Conservation (phyloP, 179 eudicot species). For the Sideroxylon spinosum region DNA sequence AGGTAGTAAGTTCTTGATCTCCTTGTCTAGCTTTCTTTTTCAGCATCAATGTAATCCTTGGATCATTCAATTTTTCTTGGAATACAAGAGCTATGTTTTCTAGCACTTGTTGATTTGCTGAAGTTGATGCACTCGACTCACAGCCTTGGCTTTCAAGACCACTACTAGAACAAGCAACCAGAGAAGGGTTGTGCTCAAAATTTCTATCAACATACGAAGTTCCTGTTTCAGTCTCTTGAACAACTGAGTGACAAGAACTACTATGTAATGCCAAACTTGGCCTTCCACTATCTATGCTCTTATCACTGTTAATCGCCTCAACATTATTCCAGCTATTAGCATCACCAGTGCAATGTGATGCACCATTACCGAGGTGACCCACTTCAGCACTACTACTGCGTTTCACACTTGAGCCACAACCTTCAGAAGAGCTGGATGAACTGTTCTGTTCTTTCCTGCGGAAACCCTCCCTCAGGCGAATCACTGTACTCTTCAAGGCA, state of each 20-base stretch:
- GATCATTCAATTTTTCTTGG: constrained; percentile 88
- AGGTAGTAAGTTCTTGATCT: constrained; percentile 65
- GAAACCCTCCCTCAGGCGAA: constrained; percentile 95
- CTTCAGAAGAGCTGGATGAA: constrained; percentile 95
- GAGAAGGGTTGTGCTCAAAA: constrained; percentile 49
- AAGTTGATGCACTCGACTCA: constrained; percentile 80
- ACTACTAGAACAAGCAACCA: constrained; percentile 71
- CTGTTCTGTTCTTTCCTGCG: constrained; percentile 83
- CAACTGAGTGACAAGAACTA: constrained; percentile 82
- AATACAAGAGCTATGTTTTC: constrained; percentile 79
- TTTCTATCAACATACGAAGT: constrained; percentile 55
- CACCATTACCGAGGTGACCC: constrained; percentile 74
- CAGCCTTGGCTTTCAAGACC: constrained; percentile 92
- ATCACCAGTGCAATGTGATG: constrained; percentile 62
- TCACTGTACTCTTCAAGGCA: constrained; percentile 90
- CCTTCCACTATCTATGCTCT: constrained; percentile 92
- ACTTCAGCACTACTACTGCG: constrained; percentile 97
- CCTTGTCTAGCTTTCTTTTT: constrained; percentile 68
- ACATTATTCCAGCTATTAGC: constrained; percentile 55
- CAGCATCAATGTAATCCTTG: constrained; percentile 75
- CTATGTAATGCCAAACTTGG: constrained; percentile 82
- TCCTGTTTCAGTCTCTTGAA: constrained; percentile 84
- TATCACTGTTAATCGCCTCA: constrained; percentile 88
- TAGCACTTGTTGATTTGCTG: constrained; percentile 59
- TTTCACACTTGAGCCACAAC: constrained; percentile 87